Evolutionary conservation across 2,329 filamentous ascomycete genomes (phyloP), one percentile per base, ranked within the genome.

Genomic region (Huntiella bhutanensis): DNA sequence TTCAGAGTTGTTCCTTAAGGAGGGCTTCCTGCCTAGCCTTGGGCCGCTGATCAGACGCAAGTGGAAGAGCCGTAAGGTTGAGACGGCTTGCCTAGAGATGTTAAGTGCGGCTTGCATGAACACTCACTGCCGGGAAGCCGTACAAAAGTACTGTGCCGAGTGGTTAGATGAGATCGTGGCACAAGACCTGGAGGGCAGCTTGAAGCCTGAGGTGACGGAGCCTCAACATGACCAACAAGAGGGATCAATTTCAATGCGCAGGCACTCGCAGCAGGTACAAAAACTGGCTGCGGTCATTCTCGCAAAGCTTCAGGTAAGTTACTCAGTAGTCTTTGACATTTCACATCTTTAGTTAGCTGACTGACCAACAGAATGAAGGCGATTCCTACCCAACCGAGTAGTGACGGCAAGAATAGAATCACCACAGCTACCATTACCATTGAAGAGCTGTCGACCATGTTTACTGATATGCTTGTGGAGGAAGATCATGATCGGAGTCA

Each of bases 101-200:
- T 70, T 98, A 49, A 94, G 87, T 61, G 85, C 84, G 10, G 87
- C 88, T 5, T 95, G 86, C 61, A 82, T 94, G 61, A 82, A 92
- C 57, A 71, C 76, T 41, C 66, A 74, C 5, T 96, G 87, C 56
- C 76, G 91, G 16, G 82, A 87, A 53, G 81, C 82, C 6, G 82
- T 96, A 50, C 73, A 77, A 53, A 86, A 86, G 59, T 78, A 93
- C 57, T 94, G 88, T 60, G 68, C 74, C 32, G 77, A 83, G 47
- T 96, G 88, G 85, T 68, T 98, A 33, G 81, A 87, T 57, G 80
- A 88, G 54, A 74, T 92, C 45, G 74, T 92, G 46, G 78, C 79
- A 53, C 78, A 83, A 56, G 76, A 80, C 50, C 73, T 73, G 32
- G 75, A 79, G 49, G 59, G 65, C 42, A 64, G 68, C 41, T 46